A percentile compares a stretch with the other conserved stretches of the same genome.
Evolutionary conservation across 768 basidiomycete genomes (phyloP).

Genomic region (Astraeus odoratus): DNA sequence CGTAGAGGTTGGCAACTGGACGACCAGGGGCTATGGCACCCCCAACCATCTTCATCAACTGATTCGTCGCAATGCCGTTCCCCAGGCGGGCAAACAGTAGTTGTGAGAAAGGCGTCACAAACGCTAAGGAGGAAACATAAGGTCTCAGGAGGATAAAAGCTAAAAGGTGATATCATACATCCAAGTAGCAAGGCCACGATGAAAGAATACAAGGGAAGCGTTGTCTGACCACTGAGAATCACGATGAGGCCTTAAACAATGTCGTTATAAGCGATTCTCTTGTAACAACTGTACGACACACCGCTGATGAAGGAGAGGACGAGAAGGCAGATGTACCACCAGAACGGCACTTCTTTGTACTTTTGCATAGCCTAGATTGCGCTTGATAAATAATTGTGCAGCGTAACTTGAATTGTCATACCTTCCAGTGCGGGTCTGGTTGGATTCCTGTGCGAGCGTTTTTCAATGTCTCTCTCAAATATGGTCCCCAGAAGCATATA

Average conservation of each 20-base stretch:
- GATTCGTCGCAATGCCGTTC: conserved; percentile 51
- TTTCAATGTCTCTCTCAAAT: conserved; percentile 44
- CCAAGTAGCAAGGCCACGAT: conserved; percentile 50
- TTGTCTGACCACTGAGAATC: conserved; percentile 50
- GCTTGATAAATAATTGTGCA: neutral
- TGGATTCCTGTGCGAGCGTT: conserved; percentile 38
- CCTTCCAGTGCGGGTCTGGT: conserved; percentile 53
- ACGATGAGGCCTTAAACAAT: conserved; percentile 42
- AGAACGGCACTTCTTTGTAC: conserved; percentile 55
- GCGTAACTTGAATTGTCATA: conserved; percentile 9
- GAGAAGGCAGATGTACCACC: conserved; percentile 50
- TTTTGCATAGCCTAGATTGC: conserved; percentile 42
- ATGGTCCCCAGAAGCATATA: conserved; percentile 51
- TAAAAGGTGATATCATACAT: conserved; percentile 32
- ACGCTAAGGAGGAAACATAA: conserved; percentile 3
- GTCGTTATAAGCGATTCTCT: neutral
- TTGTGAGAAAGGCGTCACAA: conserved; percentile 42
- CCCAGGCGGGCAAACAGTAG: conserved; percentile 54
- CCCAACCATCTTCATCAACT: conserved; percentile 61
- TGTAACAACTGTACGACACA: conserved; percentile 17
- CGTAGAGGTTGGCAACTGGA: conserved; percentile 65
- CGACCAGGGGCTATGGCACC: conserved; percentile 54
- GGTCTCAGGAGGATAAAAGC: neutral
- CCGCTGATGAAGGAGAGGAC: conserved; percentile 49
- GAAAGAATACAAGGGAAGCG: conserved; percentile 58